Conservation (phyloP, 805 yeast species). For the Wickerhamomyces bisporus region DNA sequence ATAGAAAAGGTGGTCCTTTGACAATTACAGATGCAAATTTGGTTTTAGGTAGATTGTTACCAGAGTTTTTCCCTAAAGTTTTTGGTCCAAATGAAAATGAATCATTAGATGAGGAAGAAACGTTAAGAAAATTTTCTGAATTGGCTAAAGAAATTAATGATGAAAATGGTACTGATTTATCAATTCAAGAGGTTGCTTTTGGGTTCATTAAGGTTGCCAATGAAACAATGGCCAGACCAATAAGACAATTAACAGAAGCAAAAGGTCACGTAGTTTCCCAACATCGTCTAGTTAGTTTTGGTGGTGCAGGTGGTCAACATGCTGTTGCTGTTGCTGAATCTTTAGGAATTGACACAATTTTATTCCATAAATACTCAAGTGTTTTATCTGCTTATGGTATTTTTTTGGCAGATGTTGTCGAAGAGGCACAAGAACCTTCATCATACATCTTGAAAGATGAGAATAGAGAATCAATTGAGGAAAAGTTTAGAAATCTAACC, state of each 20-base stretch:
- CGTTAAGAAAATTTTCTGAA: constrained; percentile 44
- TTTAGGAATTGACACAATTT: constrained; percentile 61
- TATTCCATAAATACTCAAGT: constrained; percentile 79
- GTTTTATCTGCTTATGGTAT: constrained; percentile 86
- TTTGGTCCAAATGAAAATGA: constrained; percentile 80
- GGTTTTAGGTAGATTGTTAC: constrained; percentile 63
- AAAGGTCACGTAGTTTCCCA: constrained; percentile 64
- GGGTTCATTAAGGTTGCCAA: constrained; percentile 83
- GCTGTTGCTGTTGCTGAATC: constrained; percentile 71
- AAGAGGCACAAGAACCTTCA: constrained; percentile 73
- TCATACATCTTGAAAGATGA: constrained; percentile 36
- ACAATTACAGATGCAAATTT: constrained; percentile 85
- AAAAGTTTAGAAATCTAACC: constrained; percentile 41
- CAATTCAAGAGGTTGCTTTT: constrained; percentile 66
- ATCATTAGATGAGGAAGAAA: constrained; percentile 53
- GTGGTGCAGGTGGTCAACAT: constrained; percentile 94
- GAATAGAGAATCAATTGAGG: constrained; percentile 31
- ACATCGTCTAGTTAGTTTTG: constrained; percentile 77
- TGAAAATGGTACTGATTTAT: constrained; percentile 32
- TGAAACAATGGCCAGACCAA: constrained; percentile 88
- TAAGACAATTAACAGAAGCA: constrained; percentile 78
- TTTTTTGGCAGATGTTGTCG: constrained; percentile 79
- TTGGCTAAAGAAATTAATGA: constrained; percentile 54
- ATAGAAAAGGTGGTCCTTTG: constrained; percentile 77
- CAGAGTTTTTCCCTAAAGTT: constrained; percentile 73